These are phyloP conservation scores for Wickerhamomyces sp. DNA, from an alignment of 1,139 yeast species.

Conservation along the genomic window DNA sequence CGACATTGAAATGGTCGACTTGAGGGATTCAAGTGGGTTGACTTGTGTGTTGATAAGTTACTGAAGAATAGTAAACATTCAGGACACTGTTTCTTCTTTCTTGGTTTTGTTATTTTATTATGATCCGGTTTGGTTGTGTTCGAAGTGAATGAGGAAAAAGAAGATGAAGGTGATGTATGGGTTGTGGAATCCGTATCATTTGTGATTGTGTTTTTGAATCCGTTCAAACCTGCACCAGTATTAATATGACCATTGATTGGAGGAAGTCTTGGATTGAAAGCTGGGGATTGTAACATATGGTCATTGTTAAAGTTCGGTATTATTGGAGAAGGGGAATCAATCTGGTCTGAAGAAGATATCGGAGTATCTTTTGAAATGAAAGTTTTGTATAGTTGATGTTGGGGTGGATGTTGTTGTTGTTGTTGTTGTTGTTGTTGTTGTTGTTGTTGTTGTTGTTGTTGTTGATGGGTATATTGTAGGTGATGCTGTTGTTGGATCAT, in stretches of 20 bases:
- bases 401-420: slow-evolving; percentile 6
- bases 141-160: background rate
- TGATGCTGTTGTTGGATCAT: slow-evolving; percentile 3
- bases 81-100: slow-evolving; percentile 82
- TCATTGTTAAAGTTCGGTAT: slow-evolving; percentile 1
- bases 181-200: background rate
- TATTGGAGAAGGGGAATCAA: background rate
- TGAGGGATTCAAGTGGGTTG: slow-evolving; percentile 72
- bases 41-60: slow-evolving; percentile 80
- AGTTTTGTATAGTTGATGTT: background rate
- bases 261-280: slow-evolving; percentile 1
- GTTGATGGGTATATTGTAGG: slow-evolving; percentile 1
- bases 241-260: background rate
- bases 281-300: background rate
- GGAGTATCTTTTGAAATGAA: background rate
- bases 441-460: slow-evolving; percentile 6
- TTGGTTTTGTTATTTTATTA: slow-evolving; percentile 33
- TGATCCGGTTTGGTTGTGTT: slow-evolving; percentile 4
- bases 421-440: slow-evolving; percentile 4
- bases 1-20: slow-evolving; percentile 75
- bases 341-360: background rate
- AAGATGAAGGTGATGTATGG: background rate
- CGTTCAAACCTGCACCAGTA: no score
- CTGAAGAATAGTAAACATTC: slow-evolving; percentile 72
- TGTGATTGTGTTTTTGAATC: no score